Evolutionary conservation across 805 yeast genomes (phyloP).

Genomic region (Isabelozyma pseudorhagii): DNA sequence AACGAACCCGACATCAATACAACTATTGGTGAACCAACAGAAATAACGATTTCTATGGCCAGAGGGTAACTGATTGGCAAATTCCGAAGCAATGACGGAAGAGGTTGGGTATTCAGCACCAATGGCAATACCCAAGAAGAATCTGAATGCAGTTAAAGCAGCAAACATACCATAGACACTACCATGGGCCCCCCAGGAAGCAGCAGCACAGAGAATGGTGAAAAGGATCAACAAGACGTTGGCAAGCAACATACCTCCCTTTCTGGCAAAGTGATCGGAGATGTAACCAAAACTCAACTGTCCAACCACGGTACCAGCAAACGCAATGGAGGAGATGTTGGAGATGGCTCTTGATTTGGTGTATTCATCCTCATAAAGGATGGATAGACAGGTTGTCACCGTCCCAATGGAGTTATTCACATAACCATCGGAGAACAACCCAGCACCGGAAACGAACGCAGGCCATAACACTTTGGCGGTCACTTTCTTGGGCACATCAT

Average conservation of each 20-base stretch:
- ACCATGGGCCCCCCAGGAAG: conserved; percentile 76
- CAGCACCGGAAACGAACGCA: conserved; percentile 83
- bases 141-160: conserved; percentile 80
- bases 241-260: conserved; percentile 77
- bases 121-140: conserved; percentile 85
- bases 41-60: conserved; percentile 88
- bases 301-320: conserved; percentile 89
- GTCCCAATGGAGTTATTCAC: conserved; percentile 82
- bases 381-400: conserved; percentile 65
- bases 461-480: conserved; percentile 47
- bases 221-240: conserved; percentile 72
- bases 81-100: conserved; percentile 91
- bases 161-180: conserved; percentile 74
- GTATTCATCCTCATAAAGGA: conserved; percentile 64
- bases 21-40: conserved; percentile 81
- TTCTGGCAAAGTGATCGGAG: conserved; percentile 79
- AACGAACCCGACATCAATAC: conserved; percentile 88
- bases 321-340: conserved; percentile 83
- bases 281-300: conserved; percentile 77
- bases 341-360: conserved; percentile 64
- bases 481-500: conserved; percentile 11
- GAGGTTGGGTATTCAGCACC: conserved; percentile 97
- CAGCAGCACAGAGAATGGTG: conserved; percentile 75
- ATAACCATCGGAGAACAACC: conserved; percentile 91
- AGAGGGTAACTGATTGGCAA: conserved; percentile 71